Evolutionary conservation across 78 protist genomes (phyloP).

Genomic region (Dictyostelium intermedium): DNA sequence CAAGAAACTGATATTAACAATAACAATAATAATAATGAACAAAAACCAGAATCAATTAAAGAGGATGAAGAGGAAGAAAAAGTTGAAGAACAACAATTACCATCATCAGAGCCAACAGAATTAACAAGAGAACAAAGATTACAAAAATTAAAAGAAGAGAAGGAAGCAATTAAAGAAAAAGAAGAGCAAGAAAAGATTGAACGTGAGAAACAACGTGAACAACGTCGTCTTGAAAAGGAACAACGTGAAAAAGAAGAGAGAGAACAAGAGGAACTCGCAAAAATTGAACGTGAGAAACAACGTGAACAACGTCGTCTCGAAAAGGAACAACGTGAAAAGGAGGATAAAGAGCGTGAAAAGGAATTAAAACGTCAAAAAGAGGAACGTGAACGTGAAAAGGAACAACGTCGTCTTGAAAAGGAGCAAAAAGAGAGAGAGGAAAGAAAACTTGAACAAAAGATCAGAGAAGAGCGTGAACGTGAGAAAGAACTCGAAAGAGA

Average conservation of each 20-base stretch:
- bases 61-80: conserved; percentile 18
- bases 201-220: conserved; percentile 27
- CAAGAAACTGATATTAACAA: not conserved
- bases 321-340: conserved; percentile 20
- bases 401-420: not conserved
- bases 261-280: not conserved
- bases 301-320: conserved; percentile 29
- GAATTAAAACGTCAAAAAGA: conserved; percentile 3
- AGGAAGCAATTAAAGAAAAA: conserved; percentile 4
- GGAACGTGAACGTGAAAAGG: conserved; percentile 19
- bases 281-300: not conserved
- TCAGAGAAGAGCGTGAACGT: conserved; percentile 20
- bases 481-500: conserved; percentile 23
- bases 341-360: not conserved
- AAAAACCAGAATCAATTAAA: not conserved
- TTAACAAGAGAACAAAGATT: conserved; percentile 11
- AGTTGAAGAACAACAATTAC: not conserved
- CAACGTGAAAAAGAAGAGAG: conserved; percentile 7
- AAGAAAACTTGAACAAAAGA: not conserved
- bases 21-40: not conserved
- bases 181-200: conserved; percentile 17
- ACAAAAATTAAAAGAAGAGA: not conserved
- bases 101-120: not conserved
- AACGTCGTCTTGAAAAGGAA: conserved; percentile 17
- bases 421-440: conserved; percentile 45